Evolutionary conservation across 202 grass and related monocot species (phyloP).

Genomic region (Zoysia matrella): DNA sequence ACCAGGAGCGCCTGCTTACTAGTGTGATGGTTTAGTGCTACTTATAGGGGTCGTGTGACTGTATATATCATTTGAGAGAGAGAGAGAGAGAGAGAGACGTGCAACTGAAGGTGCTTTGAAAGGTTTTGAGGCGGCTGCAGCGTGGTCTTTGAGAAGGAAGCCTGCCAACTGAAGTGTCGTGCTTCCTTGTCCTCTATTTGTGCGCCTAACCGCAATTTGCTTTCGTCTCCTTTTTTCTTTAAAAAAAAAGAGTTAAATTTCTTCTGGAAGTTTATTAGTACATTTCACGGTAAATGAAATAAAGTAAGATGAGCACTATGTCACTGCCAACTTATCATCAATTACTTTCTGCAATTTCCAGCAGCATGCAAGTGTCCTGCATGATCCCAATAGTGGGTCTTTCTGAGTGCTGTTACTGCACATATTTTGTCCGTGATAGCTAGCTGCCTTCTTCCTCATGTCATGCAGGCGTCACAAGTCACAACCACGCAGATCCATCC

Average conservation of each 20-base stretch:
- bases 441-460: constrained; percentile 46
- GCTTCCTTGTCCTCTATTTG: constrained; percentile 27
- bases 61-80: constrained; percentile 27
- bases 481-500: neutral
- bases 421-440: constrained; percentile 20
- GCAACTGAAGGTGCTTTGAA: constrained; percentile 50
- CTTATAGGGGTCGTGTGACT: constrained; percentile 50
- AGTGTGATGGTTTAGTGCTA: constrained; percentile 47
- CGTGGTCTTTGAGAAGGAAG: constrained; percentile 53
- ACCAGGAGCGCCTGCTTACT: constrained; percentile 47
- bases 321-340: constrained; percentile 24
- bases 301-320: neutral
- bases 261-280: constrained; percentile 12
- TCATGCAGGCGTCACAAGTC: constrained; percentile 71
- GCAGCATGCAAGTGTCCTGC: constrained; percentile 29
- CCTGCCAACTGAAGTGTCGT: constrained; percentile 44
- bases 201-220: neutral
- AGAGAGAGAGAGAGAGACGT: constrained; percentile 41
- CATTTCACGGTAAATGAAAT: constrained; percentile 29
- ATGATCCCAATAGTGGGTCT: constrained; percentile 15
- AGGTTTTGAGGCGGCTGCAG: constrained; percentile 53
- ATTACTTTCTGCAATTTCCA: constrained; percentile 41
- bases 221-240: neutral
- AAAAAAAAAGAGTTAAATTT: neutral
- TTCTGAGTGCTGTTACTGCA: constrained; percentile 38